Conservation (phyloP, 2,329 filamentous ascomycete species). For the Cordyceps militaris region DNA sequence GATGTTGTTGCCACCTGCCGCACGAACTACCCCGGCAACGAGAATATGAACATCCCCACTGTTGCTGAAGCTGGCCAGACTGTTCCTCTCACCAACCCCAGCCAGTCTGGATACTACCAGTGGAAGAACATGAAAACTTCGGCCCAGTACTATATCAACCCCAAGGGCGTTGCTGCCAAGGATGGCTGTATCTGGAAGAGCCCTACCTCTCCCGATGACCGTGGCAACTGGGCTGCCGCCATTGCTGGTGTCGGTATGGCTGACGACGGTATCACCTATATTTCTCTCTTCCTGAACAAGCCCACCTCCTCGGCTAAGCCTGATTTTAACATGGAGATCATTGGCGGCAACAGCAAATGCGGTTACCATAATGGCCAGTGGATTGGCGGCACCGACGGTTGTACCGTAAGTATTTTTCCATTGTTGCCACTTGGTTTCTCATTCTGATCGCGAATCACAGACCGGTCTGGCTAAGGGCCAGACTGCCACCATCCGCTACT, state of each 20-base stretch:
- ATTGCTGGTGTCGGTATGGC: conserved; percentile 76
- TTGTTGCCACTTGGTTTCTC: neutral
- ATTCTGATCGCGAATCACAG: conserved; percentile 26
- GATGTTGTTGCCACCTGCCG: conserved; percentile 71
- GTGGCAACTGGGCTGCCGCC: conserved; percentile 81
- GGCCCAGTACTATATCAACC: conserved; percentile 96
- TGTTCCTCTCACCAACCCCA: conserved; percentile 66
- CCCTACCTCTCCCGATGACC: conserved; percentile 39
- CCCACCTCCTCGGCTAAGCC: conserved; percentile 66
- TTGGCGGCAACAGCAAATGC: conserved; percentile 57
- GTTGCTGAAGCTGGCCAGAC: conserved; percentile 51
- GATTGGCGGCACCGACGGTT: conserved; percentile 53
- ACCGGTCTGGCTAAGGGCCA: conserved; percentile 36
- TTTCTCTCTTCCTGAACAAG: conserved; percentile 78
- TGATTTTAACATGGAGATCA: conserved; percentile 72
- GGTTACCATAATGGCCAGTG: conserved; percentile 59
- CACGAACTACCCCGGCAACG: conserved; percentile 92
- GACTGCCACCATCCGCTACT: conserved; percentile 39
- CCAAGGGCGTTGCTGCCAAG: conserved; percentile 56
- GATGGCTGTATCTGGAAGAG: conserved; percentile 71
- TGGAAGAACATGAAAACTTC: conserved; percentile 72
- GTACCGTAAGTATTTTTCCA: conserved; percentile 66
- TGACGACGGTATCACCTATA: conserved; percentile 58
- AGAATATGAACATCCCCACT: conserved; percentile 78
- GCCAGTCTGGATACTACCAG: conserved; percentile 64